Conservation (phyloP, 768 basidiomycete species). For the Porphyrellus cyaneotinctus region DNA sequence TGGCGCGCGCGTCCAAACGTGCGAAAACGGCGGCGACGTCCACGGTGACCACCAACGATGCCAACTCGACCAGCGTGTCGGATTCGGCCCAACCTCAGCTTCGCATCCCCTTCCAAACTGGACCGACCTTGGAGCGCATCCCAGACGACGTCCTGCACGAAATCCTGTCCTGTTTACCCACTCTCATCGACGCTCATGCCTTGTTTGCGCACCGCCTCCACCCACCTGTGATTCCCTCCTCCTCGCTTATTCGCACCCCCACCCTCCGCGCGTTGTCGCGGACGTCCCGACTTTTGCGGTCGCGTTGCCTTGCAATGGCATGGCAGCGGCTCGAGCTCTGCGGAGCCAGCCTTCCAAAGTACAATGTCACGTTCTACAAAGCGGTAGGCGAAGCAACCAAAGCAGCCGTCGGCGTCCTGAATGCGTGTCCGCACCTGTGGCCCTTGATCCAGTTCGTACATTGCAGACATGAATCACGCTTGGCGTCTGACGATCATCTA, state of each 20-base stretch:
- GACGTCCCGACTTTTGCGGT: constrained; percentile 8
- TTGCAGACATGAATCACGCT: background rate
- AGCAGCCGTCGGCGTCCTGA: background rate
- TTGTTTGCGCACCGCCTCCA: constrained; percentile 5
- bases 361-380: background rate
- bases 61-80: background rate
- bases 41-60: background rate
- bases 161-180: constrained; percentile 10
- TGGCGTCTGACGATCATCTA: background rate
- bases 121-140: constrained; percentile 3
- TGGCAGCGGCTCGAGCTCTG: constrained; percentile 14
- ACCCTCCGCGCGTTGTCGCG: constrained; percentile 1
- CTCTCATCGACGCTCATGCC: background rate
- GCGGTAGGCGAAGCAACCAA: background rate
- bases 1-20: background rate
- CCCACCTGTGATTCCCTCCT: background rate
- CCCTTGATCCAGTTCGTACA: constrained; percentile 6
- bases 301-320: constrained; percentile 13
- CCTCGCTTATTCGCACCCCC: background rate
- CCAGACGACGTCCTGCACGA: constrained; percentile 15
- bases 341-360: background rate
- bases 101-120: background rate
- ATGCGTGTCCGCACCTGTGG: background rate
- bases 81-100: background rate
- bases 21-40: background rate